Evolutionary conservation across 371 early-diverging fungal genomes (phyloP), one percentile per base, ranked within the genome.

Genomic region (Lichtheimia corymbifera): DNA sequence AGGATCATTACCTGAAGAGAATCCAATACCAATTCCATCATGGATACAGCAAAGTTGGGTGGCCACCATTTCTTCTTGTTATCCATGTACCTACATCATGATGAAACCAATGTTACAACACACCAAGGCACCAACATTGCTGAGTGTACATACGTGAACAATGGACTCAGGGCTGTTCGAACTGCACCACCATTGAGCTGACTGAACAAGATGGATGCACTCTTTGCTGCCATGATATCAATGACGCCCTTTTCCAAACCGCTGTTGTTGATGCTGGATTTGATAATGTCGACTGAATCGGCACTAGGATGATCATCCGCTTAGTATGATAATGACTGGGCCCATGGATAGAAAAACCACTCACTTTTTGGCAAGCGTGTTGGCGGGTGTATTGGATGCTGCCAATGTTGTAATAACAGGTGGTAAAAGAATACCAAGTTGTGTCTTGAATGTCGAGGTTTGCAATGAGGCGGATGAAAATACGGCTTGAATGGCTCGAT

Each of bases 11-110:
- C 82, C 72, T 79, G 83, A 18, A 87, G 59, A 11, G 87, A 69
- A 50, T 73, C 76, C 24, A 86, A 55, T n/a, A 87, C 73, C n/a
- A 85, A 59, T 53, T 76, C 76, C 66, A 83, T 74, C 14, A 88
- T 73, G 22, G 78, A 80, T 1, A 86, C 73, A 17, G 74, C 80
- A 62, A 80, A 76, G 15, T 67, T 66, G 44, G 81, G 65, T 18
- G 87, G 80, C 70, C 76, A 77, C 91, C 91, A 90, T 45, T 72
- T 61, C 7, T 78, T 65, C 45, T 80, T 64, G 35, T 80, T 72
- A 56, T 89, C 88, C 71, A 91, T 67, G 64, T 77, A 81, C 13
- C 82, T 70, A 67, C 50, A 56, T 41, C 30, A n/a, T n/a, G n/a
- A n/a, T n/a, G n/a, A n/a, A 25, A 18, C 43, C 45, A 30, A 50